Evolutionary conservation across 129 eudicot species (phyloP).

Genomic region (Rutidosis leptorrhynchoides): DNA sequence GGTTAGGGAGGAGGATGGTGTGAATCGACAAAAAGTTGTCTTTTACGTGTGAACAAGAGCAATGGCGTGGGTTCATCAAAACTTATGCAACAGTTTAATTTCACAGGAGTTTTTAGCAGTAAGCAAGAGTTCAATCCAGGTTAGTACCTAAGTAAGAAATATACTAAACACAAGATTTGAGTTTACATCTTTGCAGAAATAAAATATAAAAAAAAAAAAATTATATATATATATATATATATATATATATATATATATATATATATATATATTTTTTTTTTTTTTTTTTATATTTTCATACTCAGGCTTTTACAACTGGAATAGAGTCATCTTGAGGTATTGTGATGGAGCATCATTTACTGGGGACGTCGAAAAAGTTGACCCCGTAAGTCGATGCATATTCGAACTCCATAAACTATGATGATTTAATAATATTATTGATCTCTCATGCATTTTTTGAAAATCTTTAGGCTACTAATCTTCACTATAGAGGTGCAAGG

Average conservation of each 20-base stretch:
- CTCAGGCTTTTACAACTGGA: conserved; percentile 70
- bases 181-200: neutral
- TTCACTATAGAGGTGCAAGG: conserved; percentile 63
- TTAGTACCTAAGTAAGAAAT: conserved; percentile 15
- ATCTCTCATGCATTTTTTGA: neutral
- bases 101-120: conserved; percentile 53
- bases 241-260: too few relatives aligned
- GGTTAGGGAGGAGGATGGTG: conserved; percentile 64
- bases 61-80: conserved; percentile 49
- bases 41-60: conserved; percentile 31
- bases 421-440: neutral
- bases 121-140: conserved; percentile 49
- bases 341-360: conserved; percentile 67
- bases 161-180: neutral
- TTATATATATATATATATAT: too few relatives aligned
- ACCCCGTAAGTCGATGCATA: conserved; percentile 38
- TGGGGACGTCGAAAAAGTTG: conserved; percentile 56
- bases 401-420: neutral
- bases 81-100: conserved; percentile 38
- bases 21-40: conserved; percentile 46
- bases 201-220: too few relatives aligned
- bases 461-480: conserved; percentile 43
- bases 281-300: conserved; percentile 30
- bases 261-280: too few relatives aligned
- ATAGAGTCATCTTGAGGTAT: conserved; percentile 55